Evolutionary conservation across 2,329 filamentous ascomycete genomes (phyloP).

Genomic region (Colletotrichum chlorophyti): DNA sequence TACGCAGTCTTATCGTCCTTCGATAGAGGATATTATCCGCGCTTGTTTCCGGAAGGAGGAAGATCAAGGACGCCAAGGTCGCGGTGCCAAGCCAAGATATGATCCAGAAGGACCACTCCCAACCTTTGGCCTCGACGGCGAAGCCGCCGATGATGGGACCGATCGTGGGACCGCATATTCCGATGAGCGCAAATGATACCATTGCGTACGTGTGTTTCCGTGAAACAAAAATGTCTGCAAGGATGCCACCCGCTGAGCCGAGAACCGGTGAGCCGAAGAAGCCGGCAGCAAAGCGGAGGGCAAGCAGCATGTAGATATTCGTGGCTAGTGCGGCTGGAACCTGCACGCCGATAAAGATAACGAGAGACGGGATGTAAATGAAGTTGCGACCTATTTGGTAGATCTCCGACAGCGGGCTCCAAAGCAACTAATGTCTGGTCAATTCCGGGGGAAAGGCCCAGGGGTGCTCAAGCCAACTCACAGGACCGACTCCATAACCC

Average conservation of each 20-base stretch:
- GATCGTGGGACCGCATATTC: constrained; percentile 17
- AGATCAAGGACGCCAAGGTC: constrained; percentile 29
- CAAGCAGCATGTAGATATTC: constrained; percentile 28
- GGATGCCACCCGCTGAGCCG: constrained; percentile 7
- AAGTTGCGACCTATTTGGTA: constrained; percentile 29
- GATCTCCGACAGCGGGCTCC: constrained; percentile 30
- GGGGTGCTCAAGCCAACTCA: not conserved
- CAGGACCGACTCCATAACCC: constrained; percentile 75
- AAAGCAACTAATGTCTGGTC: constrained; percentile 13
- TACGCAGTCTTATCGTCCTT: constrained; percentile 29
- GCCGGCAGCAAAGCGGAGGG: constrained; percentile 31
- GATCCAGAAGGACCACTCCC: constrained; percentile 34
- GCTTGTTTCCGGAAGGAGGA: constrained; percentile 35
- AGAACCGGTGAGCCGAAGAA: constrained; percentile 30
- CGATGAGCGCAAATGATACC: constrained; percentile 7
- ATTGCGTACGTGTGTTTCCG: constrained; percentile 22
- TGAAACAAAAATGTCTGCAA: constrained; percentile 9
- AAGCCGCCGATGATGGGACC: constrained; percentile 25
- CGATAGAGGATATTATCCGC: constrained; percentile 33
- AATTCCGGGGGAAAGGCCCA: not conserved
- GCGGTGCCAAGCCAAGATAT: constrained; percentile 27
- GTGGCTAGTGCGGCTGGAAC: constrained; percentile 26
- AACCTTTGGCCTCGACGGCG: constrained; percentile 24
- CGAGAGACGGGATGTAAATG: constrained; percentile 29
- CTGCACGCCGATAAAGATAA: constrained; percentile 26